Percentiles rank a stretch among this genome's conserved stretches.
phyloP scores from a whole-genome alignment of 1,284 basidiomycete genomes.

The Apiotrichum veenhuisii region DNA sequence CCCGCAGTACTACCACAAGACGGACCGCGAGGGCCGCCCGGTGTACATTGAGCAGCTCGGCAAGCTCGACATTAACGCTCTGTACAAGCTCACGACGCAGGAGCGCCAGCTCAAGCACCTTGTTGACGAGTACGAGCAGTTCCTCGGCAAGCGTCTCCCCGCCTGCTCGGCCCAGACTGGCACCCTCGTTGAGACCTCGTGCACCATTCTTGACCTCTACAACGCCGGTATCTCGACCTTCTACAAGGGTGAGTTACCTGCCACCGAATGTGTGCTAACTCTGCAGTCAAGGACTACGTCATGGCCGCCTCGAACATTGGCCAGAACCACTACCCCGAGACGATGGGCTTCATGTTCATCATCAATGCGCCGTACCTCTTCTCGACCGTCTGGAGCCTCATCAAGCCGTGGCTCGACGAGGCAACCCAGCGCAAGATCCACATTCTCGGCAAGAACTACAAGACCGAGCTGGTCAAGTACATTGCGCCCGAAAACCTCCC shows the following conservation, averaged over 20 bases:
- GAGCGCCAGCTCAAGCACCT: constrained; percentile 88
- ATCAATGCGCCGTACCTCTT: constrained; percentile 93
- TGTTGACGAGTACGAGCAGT: constrained; percentile 91
- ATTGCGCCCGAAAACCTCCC: constrained; percentile 82
- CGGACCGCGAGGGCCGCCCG: constrained; percentile 92
- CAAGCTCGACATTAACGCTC: constrained; percentile 77
- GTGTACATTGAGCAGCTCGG: constrained; percentile 93
- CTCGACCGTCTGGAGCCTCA: constrained; percentile 78
- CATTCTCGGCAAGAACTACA: constrained; percentile 64
- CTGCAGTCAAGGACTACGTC: constrained; percentile 81
- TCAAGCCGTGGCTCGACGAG: constrained; percentile 93
- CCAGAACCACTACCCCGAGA: constrained; percentile 88
- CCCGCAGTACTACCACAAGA: constrained; percentile 95
- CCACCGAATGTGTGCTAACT: neutral
- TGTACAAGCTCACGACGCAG: constrained; percentile 75
- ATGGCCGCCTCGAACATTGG: constrained; percentile 73
- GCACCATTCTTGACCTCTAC: constrained; percentile 92
- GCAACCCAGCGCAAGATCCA: constrained; percentile 91
- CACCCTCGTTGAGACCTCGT: constrained; percentile 92
- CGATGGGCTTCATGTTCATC: constrained; percentile 95
- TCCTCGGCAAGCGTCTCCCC: constrained; percentile 72
- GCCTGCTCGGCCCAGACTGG: constrained; percentile 67
- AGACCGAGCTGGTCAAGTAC: constrained; percentile 68
- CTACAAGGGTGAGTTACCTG: constrained; percentile 56
- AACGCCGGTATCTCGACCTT: constrained; percentile 79